These are phyloP conservation scores for Epithele typhae DNA, from an alignment of 768 basidiomycete species.

Conservation along the genomic window DNA sequence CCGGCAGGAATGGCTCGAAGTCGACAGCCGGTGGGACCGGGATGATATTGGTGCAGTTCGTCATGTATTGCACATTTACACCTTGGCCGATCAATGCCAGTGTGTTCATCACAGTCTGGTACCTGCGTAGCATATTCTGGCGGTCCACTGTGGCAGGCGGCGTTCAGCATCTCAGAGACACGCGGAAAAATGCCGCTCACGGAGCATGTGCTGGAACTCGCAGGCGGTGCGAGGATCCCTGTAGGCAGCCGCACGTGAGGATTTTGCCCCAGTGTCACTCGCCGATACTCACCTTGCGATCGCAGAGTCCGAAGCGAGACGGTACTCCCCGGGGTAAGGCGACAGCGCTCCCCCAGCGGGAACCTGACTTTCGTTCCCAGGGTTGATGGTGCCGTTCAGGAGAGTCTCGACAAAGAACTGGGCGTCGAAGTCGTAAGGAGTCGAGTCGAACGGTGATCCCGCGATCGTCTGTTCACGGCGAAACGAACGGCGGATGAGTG, in stretches of 20 bases:
- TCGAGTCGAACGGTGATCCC: slow-evolving; percentile 7
- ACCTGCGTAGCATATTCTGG: slow-evolving; percentile 1
- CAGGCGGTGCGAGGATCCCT: slow-evolving; percentile 2
- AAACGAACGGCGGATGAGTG: too few species aligned
- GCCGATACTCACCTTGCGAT: background rate
- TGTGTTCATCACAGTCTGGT: background rate
- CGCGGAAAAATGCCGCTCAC: too few species aligned
- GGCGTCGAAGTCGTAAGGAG: slow-evolving; percentile 5
- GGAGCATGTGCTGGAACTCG: slow-evolving; percentile 4
- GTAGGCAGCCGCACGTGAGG: background rate
- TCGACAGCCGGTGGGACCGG: background rate
- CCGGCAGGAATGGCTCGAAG: background rate
- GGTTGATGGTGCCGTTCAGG: slow-evolving; percentile 2
- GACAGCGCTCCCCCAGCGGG: slow-evolving; percentile 1
- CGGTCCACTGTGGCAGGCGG: slow-evolving; percentile 1
- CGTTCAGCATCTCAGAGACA: too few species aligned
- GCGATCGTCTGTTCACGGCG: background rate
- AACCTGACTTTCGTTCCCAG: background rate
- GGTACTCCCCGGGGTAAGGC: slow-evolving; percentile 7
- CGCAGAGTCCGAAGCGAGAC: slow-evolving; percentile 2
- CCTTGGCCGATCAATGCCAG: slow-evolving; percentile 2
- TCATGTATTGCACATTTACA: background rate
- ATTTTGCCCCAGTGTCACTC: background rate
- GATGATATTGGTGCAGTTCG: slow-evolving; percentile 5
- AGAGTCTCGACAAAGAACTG: slow-evolving; percentile 14